Percentiles rank a stretch among this genome's conserved stretches.
Evolutionary conservation across 192 early-diverging fungal genomes (phyloP).

Genomic region (Podila epicladia): DNA sequence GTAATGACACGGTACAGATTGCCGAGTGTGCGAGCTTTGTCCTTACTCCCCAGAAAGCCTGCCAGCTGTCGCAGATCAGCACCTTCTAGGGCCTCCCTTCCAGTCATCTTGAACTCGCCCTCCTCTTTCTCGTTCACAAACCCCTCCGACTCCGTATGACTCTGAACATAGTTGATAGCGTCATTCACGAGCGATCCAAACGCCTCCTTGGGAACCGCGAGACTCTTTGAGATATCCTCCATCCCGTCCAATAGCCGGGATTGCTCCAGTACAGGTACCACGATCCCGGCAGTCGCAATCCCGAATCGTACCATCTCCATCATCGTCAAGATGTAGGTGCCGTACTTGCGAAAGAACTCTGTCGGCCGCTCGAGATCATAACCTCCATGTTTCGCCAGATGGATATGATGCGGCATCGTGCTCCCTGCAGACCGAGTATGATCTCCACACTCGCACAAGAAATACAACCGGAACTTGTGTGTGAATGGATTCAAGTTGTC

Average conservation of each 20-base stretch:
- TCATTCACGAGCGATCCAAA: conserved; percentile 28
- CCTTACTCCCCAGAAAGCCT: conserved; percentile 13
- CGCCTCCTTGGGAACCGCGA: background rate
- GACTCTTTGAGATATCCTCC: background rate
- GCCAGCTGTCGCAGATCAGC: conserved; percentile 22
- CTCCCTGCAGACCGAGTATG: conserved; percentile 9
- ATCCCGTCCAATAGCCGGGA: background rate
- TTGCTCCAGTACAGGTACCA: conserved; percentile 3
- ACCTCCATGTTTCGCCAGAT: conserved; percentile 30
- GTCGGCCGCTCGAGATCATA: conserved; percentile 17
- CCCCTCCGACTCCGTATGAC: background rate
- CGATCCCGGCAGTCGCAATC: background rate
- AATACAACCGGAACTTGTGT: conserved; percentile 1
- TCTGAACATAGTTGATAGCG: conserved; percentile 15
- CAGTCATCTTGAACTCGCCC: conserved; percentile 5
- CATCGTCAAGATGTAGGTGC: conserved; percentile 2
- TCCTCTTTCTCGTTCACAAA: conserved; percentile 10
- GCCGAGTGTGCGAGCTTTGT: conserved; percentile 4
- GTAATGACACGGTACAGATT: conserved; percentile 24
- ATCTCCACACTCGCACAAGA: conserved; percentile 10
- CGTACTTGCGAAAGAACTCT: conserved; percentile 29
- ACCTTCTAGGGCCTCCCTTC: conserved; percentile 14
- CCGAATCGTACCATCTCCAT: conserved; percentile 28
- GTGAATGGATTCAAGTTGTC: background rate
- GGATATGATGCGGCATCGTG: conserved; percentile 6